phyloP scores from a whole-genome alignment of 352 stramenopile genomes.

The Phytopythium helicoides region DNA sequence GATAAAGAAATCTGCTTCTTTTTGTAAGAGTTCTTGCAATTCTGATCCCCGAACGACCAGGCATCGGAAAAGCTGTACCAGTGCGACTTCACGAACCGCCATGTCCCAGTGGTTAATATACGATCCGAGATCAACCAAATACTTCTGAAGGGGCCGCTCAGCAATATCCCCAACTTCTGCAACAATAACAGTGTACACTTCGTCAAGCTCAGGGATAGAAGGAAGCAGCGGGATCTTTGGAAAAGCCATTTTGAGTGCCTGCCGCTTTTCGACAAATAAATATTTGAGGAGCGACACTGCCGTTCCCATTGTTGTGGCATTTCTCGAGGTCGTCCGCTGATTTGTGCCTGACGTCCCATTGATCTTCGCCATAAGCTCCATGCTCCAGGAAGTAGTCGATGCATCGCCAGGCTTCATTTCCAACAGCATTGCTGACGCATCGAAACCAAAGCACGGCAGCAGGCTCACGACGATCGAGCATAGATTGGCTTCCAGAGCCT shows the following conservation, averaged over 20 bases:
- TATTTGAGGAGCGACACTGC: constrained; percentile 53
- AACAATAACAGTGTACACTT: constrained; percentile 54
- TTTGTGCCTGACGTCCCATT: neutral
- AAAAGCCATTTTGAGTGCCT: constrained; percentile 59
- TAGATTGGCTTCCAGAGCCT: constrained; percentile 81
- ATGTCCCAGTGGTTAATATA: constrained; percentile 82
- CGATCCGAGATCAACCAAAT: constrained; percentile 48
- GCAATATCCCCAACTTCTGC: constrained; percentile 60
- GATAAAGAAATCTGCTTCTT: constrained; percentile 67
- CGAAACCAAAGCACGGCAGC: constrained; percentile 63
- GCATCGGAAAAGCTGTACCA: constrained; percentile 64
- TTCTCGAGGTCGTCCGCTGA: neutral
- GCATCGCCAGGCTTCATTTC: constrained; percentile 10
- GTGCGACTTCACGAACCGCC: constrained; percentile 71
- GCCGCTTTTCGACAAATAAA: constrained; percentile 68
- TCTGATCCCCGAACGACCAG: constrained; percentile 62
- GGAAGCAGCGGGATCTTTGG: constrained; percentile 70
- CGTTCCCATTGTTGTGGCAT: constrained; percentile 10
- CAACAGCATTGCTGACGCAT: constrained; percentile 37
- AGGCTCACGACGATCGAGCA: constrained; percentile 87
- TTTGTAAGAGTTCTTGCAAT: constrained; percentile 64
- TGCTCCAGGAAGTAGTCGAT: constrained; percentile 22
- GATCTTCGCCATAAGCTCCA: constrained; percentile 28
- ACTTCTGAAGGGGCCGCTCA: constrained; percentile 38
- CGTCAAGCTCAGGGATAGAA: constrained; percentile 60